A percentile compares a stretch with the other conserved stretches of the same genome.
Conservation (phyloP, 805 yeast genomes). For the Phaffomyces thermotolerans region DNA sequence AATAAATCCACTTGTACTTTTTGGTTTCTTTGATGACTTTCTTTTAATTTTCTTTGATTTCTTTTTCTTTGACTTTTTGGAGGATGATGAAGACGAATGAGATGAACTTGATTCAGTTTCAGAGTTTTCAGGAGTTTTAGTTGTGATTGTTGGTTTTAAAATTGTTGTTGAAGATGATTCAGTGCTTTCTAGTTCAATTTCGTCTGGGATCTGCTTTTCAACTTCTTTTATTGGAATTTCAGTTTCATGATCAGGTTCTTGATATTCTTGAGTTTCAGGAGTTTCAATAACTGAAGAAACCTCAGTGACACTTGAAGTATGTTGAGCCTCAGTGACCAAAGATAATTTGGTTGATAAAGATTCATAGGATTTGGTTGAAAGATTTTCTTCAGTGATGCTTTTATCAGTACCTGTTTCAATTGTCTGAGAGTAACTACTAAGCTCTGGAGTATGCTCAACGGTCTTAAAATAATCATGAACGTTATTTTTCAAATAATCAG, state of each 20-base stretch:
- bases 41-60: slow-evolving; percentile 6
- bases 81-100: too few relatives aligned
- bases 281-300: too few relatives aligned
- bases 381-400: too few relatives aligned
- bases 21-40: background rate
- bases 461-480: background rate
- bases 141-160: background rate
- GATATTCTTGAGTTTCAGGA: too few relatives aligned
- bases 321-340: background rate
- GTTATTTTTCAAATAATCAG: slow-evolving; percentile 1
- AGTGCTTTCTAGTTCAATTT: background rate
- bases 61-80: slow-evolving; percentile 7
- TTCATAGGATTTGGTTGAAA: background rate
- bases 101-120: too few relatives aligned
- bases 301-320: too few relatives aligned
- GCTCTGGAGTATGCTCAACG: background rate
- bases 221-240: too few relatives aligned
- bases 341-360: background rate
- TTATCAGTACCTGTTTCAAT: background rate
- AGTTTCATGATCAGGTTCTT: background rate
- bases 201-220: too few relatives aligned
- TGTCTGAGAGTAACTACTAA: background rate
- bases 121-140: too few relatives aligned
- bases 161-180: background rate
- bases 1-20: background rate